Base-by-base conservation (phyloP, 148 eudicot genomes). In the Gaultheria prostrata region DNA sequence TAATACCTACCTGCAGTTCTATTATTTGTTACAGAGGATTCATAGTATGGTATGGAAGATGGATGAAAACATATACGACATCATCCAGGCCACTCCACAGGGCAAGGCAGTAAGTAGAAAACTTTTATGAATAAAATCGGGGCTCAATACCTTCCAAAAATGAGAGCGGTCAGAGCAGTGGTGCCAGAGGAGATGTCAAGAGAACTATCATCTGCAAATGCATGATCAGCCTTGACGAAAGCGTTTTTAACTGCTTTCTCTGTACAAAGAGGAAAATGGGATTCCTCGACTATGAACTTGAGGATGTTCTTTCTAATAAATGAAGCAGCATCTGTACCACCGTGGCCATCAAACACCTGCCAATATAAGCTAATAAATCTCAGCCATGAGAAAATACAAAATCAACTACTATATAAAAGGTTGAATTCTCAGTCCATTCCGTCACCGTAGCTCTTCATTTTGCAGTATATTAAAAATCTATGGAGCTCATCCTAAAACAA, bases 341-440 rank as follows among this genome's bases (percentile, higher is more conserved):
- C 98, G 81, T 95, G 98, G 26, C 98, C 98, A 87, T 95, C 98
- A 89, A 93, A 95, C 65, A 95, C 98, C 98, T 95, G 87, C 75
- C 65, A 18, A 85, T 33, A 82, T 0, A 76, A 61, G 21, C 14
- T 14, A 77, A 20, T 48, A 70, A 11, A 46, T 59, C 18, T 81
- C 28, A 51, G 46, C n/a, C 35, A 32, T 33, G 8, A 46, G n/a
- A 76, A 53, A 14, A 28, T 67, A 53, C 77, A 1, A 24, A 76
- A 28, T 43, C 26, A 59, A 63, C 63, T 18, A 9, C 21, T 5
- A 10, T 15, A 63, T 48, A 80, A 45, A 80, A 45, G 4, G 13
- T 9, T 13, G 35, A 43, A 13, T n/a, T 6, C 48, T 33, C 35
- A 39, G 20, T 56, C 82, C 21, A 79, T 79, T 54, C 6, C 39